Evolutionary conservation across 805 yeast genomes (phyloP), one percentile per base, ranked within the genome.

Genomic region (Lipomyces sp.): DNA sequence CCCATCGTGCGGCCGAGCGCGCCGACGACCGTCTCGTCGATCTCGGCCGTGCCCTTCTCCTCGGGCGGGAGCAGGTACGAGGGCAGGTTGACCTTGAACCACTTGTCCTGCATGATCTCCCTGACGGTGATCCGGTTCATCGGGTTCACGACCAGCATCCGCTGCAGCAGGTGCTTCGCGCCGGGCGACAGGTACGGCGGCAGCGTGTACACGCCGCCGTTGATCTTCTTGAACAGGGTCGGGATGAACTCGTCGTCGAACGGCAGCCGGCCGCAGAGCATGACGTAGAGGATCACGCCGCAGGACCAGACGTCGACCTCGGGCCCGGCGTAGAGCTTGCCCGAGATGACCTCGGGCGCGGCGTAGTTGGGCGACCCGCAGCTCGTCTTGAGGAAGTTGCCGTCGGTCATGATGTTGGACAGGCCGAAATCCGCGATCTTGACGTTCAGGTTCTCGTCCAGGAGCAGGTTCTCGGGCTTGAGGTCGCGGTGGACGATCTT

Each of bases 221-320:
- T 81, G 64, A 90, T 91, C 64, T 89, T 88, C 68, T 89, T 89
- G 74, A 91, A 90, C 56, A 90, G 74, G 1, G 93, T 95, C 6
- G 98, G 98, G 48, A 90, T 91, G 66, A 88, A 84, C 65, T 90
- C 98, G 69, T 90, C 98, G 69, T 90, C 98, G 67, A 90, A 90
- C 13, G 98, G 98, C 62, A 90, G 76, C 61, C 97, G 76, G 35
- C 98, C 96, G 69, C 96, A 90, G 45, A 91, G 75, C 97, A 90
- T 90, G 47, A 90, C 98, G 62, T 90, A 91, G 47, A 90, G 73
- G 42, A 91, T 89, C 35, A 91, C 97, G 63, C 98, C 98, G 65
- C 95, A 86, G 0, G 95, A 85, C 98, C 98, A 90, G 48, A 90
- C 96, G 68, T 90, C 98, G 42, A 91, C 97, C 69, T 91, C 97